Evolutionary conservation across 192 early-diverging fungal genomes (phyloP).

Genomic region (Physocladia obscura): DNA sequence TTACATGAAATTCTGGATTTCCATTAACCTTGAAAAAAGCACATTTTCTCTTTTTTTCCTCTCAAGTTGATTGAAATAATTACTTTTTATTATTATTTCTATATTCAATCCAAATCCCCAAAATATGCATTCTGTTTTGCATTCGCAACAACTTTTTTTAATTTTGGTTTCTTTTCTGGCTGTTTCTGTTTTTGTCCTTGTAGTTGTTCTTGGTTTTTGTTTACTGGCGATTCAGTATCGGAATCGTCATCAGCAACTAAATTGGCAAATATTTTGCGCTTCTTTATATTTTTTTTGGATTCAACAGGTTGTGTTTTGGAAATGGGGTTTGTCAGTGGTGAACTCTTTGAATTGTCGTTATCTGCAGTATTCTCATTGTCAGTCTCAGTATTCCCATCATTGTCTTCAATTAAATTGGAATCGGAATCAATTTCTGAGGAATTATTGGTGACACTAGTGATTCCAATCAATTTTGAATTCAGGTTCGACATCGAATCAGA

Average conservation of each 20-base stretch:
- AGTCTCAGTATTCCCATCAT: constrained; percentile 25
- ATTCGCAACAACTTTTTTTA: constrained; percentile 18
- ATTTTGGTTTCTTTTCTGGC: background rate
- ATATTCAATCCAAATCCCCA: constrained; percentile 41
- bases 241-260: background rate
- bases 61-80: no score
- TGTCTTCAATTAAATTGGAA: no score
- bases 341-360: background rate
- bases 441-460: no score
- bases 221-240: background rate
- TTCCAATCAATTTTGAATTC: no score
- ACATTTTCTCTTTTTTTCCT: no score
- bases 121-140: constrained; percentile 31
- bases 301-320: background rate
- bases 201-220: no score
- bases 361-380: background rate
- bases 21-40: no score
- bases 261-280: no score
- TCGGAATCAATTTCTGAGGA: no score
- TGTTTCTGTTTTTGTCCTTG: no score
- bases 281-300: background rate
- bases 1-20: no score
- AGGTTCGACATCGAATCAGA: no score
- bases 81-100: constrained; percentile 12
- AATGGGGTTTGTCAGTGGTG: background rate